phyloP scores from a whole-genome alignment of 2,329 filamentous ascomycete genomes.

The Cytospora paraplurivora region DNA sequence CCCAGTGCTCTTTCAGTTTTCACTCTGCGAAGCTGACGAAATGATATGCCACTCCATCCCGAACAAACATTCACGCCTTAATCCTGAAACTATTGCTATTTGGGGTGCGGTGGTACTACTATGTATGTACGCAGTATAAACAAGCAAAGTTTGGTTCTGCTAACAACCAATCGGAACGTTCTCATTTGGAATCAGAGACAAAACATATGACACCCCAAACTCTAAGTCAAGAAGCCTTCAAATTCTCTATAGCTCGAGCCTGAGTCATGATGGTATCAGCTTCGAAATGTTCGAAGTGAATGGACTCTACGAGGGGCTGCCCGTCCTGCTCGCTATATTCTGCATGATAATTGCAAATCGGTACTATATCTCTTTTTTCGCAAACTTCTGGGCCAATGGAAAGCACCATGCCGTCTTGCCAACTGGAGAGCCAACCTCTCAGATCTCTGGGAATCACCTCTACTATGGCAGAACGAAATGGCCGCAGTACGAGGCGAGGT shows the following conservation, averaged over 20 bases:
- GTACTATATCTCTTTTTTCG: background rate
- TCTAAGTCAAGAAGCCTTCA: conserved; percentile 6
- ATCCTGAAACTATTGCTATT: background rate
- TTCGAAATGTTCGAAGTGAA: conserved; percentile 1
- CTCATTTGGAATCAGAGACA: background rate
- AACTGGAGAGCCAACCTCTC: background rate
- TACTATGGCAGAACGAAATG: conserved; percentile 20
- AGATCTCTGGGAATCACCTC: conserved; percentile 13
- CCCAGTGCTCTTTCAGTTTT: background rate
- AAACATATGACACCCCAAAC: conserved; percentile 1
- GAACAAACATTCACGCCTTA: background rate
- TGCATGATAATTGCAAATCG: conserved; percentile 7
- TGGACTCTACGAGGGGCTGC: background rate
- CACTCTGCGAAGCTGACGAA: background rate
- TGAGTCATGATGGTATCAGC: background rate
- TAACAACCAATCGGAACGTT: conserved; percentile 8
- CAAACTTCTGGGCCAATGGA: background rate
- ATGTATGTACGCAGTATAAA: background rate
- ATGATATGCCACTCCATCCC: too few relatives aligned
- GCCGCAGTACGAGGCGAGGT: conserved; percentile 24
- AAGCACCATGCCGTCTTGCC: background rate
- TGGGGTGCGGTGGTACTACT: background rate
- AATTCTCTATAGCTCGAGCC: background rate
- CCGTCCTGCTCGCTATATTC: conserved; percentile 3
- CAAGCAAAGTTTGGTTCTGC: background rate